Conservation (phyloP, 2,329 filamentous ascomycete species). For the Dactylellina drechsleri region DNA sequence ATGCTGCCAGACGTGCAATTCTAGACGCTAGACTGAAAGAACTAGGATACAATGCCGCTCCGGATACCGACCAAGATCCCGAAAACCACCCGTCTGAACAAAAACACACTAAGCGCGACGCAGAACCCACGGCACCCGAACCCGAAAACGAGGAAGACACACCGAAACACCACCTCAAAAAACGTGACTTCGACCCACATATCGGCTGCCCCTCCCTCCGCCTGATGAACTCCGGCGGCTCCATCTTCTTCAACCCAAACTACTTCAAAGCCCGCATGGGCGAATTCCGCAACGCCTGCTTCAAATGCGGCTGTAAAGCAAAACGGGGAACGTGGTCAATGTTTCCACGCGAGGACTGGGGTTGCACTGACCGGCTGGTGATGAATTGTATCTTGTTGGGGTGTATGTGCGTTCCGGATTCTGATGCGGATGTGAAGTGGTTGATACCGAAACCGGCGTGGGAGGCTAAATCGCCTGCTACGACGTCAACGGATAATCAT, state of each 20-base stretch:
- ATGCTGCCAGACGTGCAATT: background rate
- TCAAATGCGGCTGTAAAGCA: constrained; percentile 31
- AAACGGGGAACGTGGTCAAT: constrained; percentile 17
- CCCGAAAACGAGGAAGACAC: too few relatives aligned
- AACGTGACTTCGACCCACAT: constrained; percentile 25
- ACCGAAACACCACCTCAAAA: background rate
- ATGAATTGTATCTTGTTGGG: constrained; percentile 26
- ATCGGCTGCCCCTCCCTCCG: constrained; percentile 38
- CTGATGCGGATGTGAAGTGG: background rate
- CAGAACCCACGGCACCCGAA: too few relatives aligned
- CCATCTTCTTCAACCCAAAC: constrained; percentile 21
- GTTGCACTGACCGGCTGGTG: constrained; percentile 16
- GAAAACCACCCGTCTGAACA: background rate
- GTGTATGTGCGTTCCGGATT: constrained; percentile 26
- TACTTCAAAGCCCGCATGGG: constrained; percentile 13
- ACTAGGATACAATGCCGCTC: constrained; percentile 20
- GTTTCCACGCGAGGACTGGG: background rate
- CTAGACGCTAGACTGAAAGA: constrained; percentile 23
- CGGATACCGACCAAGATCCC: background rate
- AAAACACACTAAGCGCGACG: constrained; percentile 9
- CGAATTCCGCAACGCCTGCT: constrained; percentile 18
- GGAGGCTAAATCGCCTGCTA: background rate
- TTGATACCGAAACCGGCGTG: constrained; percentile 21
- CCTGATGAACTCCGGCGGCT: constrained; percentile 23
- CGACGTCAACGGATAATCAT: background rate